These are phyloP conservation scores for Eucalyptus grandis DNA, from an alignment of 345 rosid species.

Conservation along the genomic window DNA sequence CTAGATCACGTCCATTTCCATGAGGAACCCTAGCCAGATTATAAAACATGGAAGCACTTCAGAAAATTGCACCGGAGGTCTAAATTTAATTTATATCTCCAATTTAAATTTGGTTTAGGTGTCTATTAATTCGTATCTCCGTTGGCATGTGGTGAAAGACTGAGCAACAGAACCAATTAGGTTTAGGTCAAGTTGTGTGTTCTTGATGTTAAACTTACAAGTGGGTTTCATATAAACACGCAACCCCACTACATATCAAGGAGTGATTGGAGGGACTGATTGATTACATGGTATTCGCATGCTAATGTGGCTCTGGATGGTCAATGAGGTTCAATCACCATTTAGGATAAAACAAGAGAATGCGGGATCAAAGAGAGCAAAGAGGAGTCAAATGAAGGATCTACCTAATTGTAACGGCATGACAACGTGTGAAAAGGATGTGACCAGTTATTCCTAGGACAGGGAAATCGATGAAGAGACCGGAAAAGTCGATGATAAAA, in stretches of 20 bases:
- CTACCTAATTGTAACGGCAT: background rate
- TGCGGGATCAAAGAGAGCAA: background rate
- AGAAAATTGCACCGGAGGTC: background rate
- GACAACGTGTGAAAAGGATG: background rate
- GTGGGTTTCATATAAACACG: background rate
- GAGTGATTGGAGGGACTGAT: background rate
- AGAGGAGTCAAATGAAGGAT: background rate
- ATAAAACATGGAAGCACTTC: background rate
- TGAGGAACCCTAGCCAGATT: background rate
- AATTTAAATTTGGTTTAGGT: background rate
- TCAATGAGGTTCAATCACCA: background rate
- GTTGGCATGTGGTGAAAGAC: background rate
- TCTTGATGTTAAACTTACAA: background rate
- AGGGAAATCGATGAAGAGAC: background rate
- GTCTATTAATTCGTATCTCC: background rate
- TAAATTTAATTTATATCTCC: background rate
- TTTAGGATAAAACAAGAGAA: background rate
- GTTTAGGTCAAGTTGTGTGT: background rate
- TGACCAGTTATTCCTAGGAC: background rate
- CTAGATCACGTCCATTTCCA: background rate
- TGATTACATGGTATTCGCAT: background rate
- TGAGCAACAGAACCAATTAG: background rate
- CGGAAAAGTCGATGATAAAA: background rate
- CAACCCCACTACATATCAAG: background rate
- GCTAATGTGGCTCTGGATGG: background rate